Conservation (phyloP, 78 protist genomes). For the Dictyostelium purpureum region DNA sequence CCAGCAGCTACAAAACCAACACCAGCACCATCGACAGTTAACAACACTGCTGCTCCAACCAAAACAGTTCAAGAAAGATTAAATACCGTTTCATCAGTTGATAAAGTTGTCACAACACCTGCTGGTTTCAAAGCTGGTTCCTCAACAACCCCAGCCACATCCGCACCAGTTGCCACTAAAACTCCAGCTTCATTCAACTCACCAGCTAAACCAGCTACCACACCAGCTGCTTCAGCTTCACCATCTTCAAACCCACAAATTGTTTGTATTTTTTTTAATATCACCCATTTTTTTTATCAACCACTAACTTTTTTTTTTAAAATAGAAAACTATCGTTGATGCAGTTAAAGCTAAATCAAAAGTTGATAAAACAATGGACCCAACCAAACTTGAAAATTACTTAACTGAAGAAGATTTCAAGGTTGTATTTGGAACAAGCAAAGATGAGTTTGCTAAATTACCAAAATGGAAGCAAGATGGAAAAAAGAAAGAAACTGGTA, state of each 20-base stretch:
- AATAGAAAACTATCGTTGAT: constrained; percentile 40
- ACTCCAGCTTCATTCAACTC: background rate
- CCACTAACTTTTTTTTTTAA: background rate
- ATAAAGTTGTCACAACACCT: background rate
- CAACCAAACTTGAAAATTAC: constrained; percentile 57
- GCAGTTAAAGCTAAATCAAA: constrained; percentile 63
- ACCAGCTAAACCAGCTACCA: constrained; percentile 14
- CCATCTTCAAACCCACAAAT: background rate
- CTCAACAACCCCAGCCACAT: background rate
- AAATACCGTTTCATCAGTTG: background rate
- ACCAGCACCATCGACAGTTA: constrained; percentile 8
- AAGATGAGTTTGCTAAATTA: constrained; percentile 28
- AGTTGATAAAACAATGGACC: constrained; percentile 62
- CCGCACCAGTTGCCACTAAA: background rate
- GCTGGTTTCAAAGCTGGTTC: background rate
- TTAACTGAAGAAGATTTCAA: constrained; percentile 34
- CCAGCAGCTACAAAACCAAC: background rate
- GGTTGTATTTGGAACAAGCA: background rate
- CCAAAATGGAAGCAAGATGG: constrained; percentile 79
- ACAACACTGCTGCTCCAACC: background rate
- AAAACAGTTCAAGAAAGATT: background rate
- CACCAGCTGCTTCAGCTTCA: background rate
- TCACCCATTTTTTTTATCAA: background rate
- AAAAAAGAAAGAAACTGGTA: constrained; percentile 59
- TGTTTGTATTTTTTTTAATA: background rate